These are phyloP conservation scores for Saccharomycopsis capsularis DNA, from an alignment of 805 yeast genomes.

Conservation along the genomic window DNA sequence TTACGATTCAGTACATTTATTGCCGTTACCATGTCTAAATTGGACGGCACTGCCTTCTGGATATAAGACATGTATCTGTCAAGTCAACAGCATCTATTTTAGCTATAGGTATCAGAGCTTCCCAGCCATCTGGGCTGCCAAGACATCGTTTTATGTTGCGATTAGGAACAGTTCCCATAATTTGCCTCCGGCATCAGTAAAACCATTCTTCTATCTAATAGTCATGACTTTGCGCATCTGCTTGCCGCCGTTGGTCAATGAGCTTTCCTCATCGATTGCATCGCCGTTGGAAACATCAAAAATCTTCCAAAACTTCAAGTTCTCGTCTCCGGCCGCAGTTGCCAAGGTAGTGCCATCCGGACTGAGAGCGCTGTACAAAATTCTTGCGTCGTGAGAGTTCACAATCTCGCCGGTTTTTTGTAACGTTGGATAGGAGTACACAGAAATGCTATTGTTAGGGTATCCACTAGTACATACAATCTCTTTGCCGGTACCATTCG, in stretches of 20 bases:
- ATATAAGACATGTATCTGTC: no score
- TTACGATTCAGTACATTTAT: no score
- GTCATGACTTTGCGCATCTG: constrained; percentile 47
- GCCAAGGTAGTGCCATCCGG: constrained; percentile 90
- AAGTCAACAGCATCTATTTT: no score
- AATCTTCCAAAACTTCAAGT: constrained; percentile 87
- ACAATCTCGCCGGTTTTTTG: constrained; percentile 82
- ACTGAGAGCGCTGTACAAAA: constrained; percentile 72
- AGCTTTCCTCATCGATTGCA: constrained; percentile 25
- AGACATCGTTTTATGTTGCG: no score
- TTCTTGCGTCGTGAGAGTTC: constrained; percentile 86
- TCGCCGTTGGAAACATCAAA: constrained; percentile 51
- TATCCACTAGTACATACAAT: constrained; percentile 91
- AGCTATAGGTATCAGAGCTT: no score
- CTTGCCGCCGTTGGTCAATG: constrained; percentile 34
- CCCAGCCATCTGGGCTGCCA: no score
- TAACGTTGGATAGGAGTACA: constrained; percentile 80
- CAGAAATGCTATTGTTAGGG: constrained; percentile 76
- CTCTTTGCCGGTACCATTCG: constrained; percentile 65
- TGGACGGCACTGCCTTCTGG: no score
- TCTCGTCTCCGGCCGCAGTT: constrained; percentile 94
- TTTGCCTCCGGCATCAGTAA: no score
- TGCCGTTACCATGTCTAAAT: no score
- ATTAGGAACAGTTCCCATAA: no score
- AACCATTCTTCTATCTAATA: no score